Evolutionary conservation across 257 asterid genomes (phyloP).

Genomic region (Perilla frutescens): DNA sequence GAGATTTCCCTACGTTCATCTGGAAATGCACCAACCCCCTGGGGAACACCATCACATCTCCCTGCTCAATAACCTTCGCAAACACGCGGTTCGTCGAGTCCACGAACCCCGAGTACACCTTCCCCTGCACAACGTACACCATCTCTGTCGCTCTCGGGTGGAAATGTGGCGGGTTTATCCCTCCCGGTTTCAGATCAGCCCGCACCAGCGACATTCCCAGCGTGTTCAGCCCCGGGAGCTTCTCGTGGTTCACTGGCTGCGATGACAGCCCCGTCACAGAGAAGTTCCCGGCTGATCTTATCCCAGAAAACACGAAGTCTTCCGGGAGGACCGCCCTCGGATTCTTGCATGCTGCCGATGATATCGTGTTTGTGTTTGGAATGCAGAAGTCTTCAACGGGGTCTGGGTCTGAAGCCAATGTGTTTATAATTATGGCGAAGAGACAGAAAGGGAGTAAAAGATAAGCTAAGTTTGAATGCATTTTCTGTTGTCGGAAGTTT

Average conservation of each 20-base stretch:
- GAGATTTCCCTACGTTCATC: conserved; percentile 59
- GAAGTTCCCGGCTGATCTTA: conserved; percentile 54
- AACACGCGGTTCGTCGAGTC: conserved; percentile 54
- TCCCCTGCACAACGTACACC: conserved; percentile 52
- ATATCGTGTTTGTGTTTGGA: conserved; percentile 39
- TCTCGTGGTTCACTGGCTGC: conserved; percentile 39
- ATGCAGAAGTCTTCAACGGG: conserved; percentile 63
- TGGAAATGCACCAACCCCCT: conserved; percentile 67
- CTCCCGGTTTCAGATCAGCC: conserved; percentile 56
- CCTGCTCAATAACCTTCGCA: conserved; percentile 56
- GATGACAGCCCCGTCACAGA: conserved; percentile 49
- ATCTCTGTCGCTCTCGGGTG: conserved; percentile 67
- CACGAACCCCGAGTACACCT: conserved; percentile 59
- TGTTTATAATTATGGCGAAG: conserved; percentile 8
- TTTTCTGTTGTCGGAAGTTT: conserved; percentile 20
- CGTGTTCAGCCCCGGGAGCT: conserved; percentile 63
- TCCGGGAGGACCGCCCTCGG: conserved; percentile 44
- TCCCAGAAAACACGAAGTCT: conserved; percentile 56
- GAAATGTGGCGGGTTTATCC: conserved; percentile 64
- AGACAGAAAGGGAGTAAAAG: conserved; percentile 26
- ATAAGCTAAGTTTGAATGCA: conserved; percentile 33
- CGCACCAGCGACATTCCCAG: conserved; percentile 65
- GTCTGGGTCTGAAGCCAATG: conserved; percentile 58
- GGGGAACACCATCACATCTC: conserved; percentile 69
- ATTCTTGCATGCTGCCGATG: conserved; percentile 47